Conservation (phyloP, 2,329 filamentous ascomycete species). For the Colletotrichum agaves region DNA sequence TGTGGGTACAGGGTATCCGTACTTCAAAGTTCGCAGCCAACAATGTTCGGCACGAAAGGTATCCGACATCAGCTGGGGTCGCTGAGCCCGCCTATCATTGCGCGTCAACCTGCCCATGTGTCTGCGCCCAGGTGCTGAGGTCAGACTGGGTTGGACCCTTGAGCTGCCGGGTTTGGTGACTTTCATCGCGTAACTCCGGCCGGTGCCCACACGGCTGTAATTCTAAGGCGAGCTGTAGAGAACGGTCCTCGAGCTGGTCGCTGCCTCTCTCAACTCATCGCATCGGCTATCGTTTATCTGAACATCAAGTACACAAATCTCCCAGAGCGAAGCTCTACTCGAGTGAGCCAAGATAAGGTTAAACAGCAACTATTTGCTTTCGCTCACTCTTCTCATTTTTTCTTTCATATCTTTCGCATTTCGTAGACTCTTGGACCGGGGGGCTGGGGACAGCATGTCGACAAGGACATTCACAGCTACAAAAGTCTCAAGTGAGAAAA, state of each 20-base stretch:
- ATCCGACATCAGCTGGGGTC: background rate
- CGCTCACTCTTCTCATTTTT: slow-evolving; percentile 12
- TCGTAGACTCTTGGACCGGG: background rate
- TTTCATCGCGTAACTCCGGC: slow-evolving; percentile 23
- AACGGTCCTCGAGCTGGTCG: background rate
- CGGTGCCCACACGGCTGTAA: background rate
- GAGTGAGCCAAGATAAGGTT: slow-evolving; percentile 28
- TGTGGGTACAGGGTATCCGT: background rate
- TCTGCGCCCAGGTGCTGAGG: background rate
- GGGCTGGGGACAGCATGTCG: slow-evolving; percentile 23
- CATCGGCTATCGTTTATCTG: background rate
- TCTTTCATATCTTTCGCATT: background rate
- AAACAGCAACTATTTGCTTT: slow-evolving; percentile 32
- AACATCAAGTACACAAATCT: background rate
- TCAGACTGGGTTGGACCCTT: slow-evolving; percentile 12
- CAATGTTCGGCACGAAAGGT: background rate
- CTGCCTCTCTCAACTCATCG: no score
- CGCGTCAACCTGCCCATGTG: background rate
- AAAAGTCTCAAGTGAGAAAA: background rate
- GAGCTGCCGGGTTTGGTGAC: slow-evolving; percentile 12
- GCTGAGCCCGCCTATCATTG: background rate
- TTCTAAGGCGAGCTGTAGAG: slow-evolving; percentile 2
- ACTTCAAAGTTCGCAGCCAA: background rate
- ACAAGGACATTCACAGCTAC: background rate
- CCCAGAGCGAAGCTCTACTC: slow-evolving; percentile 23